Base-by-base conservation (phyloP, 2,329 filamentous ascomycete genomes). In the Didymella segeticola region DNA sequence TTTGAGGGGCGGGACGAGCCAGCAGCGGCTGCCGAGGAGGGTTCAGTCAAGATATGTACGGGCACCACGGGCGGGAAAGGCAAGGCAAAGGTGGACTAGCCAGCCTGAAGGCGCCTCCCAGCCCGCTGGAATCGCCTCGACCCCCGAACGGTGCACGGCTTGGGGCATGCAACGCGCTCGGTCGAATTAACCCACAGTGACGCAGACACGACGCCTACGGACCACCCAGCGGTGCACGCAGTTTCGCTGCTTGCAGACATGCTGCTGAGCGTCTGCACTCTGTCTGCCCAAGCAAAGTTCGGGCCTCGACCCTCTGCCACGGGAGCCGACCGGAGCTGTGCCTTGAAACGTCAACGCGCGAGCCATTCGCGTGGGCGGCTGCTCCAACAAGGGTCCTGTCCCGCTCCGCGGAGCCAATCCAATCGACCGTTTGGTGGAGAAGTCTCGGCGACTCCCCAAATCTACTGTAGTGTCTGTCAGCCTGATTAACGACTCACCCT, bases 81-180 rank as follows among this genome's bases (percentile, higher is more conserved):
- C 37, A n/a, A n/a, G n/a, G 39, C 50, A 47, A 39, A 45, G 55
- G 56, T 38, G 52, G 64, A 38, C 58, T 59, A 60, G 56, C n/a
- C n/a, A n/a, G n/a, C n/a, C n/a, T n/a, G 56, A 53, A 52, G 63
- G 58, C 50, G 58, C 48, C 53, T 62, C 53, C 68, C 66, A 67
- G 57, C 53, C 58, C 47, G 57, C 61, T 65, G 69, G 69, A 62
- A 61, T 61, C 57, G 60, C 58, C 31, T 49, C 51, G 45, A 49
- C 57, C 58, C n/a, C 63, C 63, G 61, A 66, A 64, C 62, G 57
- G 59, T 53, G 62, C 66, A 60, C 66, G 62, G 63, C 61, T 53
- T 65, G 53, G 62, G n/a, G n/a, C n/a, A n/a, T n/a, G n/a, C n/a
- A n/a, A n/a, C n/a, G n/a, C n/a, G n/a, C n/a, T n/a, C n/a, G n/a